These are phyloP conservation scores for Magnaporthales sp. DNA, from an alignment of 2,329 filamentous ascomycete species.

Conservation along the genomic window DNA sequence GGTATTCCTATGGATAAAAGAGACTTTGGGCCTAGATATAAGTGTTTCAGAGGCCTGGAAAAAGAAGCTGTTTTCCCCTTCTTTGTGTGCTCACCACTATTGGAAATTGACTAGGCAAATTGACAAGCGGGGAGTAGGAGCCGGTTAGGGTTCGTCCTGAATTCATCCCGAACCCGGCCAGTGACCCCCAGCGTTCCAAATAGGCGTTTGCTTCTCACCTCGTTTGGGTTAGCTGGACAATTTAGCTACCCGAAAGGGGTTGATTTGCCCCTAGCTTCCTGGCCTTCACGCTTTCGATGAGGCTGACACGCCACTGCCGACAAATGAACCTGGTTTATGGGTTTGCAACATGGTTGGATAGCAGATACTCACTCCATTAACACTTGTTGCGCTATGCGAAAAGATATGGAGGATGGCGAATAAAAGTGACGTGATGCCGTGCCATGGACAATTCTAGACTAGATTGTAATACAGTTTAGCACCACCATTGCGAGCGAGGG, in stretches of 20 bases:
- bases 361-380: not conserved
- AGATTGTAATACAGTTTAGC: not conserved
- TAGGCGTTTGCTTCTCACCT: not conserved
- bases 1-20: not conserved
- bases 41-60: not conserved
- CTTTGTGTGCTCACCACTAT: not conserved
- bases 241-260: not conserved
- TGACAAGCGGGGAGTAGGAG: not conserved
- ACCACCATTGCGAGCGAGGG: not conserved
- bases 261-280: not conserved
- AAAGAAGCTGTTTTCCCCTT: not conserved
- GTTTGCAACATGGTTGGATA: not conserved
- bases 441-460: not conserved
- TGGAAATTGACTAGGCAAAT: not conserved
- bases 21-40: not conserved
- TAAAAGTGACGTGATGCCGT: not conserved
- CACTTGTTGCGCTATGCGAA: not conserved
- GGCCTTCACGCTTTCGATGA: not conserved
- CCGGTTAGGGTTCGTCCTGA: not conserved
- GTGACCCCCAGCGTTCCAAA: not conserved
- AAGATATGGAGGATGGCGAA: not conserved
- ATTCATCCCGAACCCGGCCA: not conserved
- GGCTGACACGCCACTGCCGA: not conserved
- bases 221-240: not conserved
- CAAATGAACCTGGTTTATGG: not conserved